These are phyloP conservation scores for Pyricularia pennisetigena DNA, from an alignment of 2,329 filamentous ascomycete species.

Conservation along the genomic window DNA sequence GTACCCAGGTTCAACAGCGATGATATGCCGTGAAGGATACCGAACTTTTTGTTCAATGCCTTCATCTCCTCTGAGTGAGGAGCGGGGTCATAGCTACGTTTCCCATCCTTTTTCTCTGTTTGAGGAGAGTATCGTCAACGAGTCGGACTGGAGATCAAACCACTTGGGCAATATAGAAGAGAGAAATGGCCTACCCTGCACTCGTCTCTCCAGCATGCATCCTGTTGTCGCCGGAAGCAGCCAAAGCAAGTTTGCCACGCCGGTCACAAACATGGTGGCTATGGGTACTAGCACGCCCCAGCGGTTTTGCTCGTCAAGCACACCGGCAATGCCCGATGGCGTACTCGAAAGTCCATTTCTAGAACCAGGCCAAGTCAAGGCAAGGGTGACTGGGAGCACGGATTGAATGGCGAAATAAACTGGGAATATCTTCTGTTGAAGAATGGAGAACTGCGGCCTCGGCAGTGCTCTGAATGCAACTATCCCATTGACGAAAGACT, in stretches of 20 bases:
- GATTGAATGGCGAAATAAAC: conserved; percentile 85
- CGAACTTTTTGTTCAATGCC: conserved; percentile 68
- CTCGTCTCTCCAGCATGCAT: conserved; percentile 64
- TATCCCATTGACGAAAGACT: conserved; percentile 69
- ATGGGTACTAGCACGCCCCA: conserved; percentile 60
- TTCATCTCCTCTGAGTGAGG: conserved; percentile 82
- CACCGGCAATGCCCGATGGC: conserved; percentile 38
- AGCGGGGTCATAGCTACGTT: conserved; percentile 69
- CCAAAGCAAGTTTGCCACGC: conserved; percentile 58
- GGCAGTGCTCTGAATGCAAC: conserved; percentile 69
- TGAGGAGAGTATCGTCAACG: conserved; percentile 2
- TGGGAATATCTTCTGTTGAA: conserved; percentile 77
- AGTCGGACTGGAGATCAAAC: not conserved
- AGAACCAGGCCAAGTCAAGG: conserved; percentile 70
- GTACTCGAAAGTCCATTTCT: conserved; percentile 19
- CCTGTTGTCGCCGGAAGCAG: conserved; percentile 68
- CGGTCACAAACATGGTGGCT: conserved; percentile 58
- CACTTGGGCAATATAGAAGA: not conserved
- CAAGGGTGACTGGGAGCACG: conserved; percentile 59
- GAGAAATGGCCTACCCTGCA: conserved; percentile 54
- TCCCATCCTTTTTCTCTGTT: conserved; percentile 75
- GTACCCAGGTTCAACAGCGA: conserved; percentile 68
- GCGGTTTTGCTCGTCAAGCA: conserved; percentile 51
- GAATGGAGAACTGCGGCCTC: conserved; percentile 67
- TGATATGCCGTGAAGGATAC: conserved; percentile 69